phyloP scores from a whole-genome alignment of 768 basidiomycete species.

The Trichaptum fuscoviolaceum region DNA sequence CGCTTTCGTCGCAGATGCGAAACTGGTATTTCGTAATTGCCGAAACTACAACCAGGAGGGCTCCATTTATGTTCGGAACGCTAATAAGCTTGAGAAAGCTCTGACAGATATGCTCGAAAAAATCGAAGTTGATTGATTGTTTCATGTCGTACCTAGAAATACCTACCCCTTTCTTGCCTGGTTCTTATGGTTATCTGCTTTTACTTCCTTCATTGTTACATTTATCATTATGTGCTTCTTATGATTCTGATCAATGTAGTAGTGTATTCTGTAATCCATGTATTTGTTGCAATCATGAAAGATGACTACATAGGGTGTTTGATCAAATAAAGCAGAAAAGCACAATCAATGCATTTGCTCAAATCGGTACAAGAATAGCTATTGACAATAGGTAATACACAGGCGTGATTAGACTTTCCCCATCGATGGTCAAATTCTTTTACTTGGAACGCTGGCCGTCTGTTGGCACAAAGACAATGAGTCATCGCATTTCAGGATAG shows the following conservation, averaged over 20 bases:
- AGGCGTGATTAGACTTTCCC: background rate
- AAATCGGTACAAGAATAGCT: background rate
- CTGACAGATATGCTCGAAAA: constrained; percentile 49
- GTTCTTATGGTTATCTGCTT: background rate
- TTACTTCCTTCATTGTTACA: background rate
- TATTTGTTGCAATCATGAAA: background rate
- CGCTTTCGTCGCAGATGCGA: constrained; percentile 72
- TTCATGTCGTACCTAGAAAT: background rate
- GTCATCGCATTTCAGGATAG: background rate
- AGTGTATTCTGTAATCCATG: background rate
- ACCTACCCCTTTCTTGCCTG: background rate
- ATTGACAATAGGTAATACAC: background rate
- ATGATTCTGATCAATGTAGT: background rate
- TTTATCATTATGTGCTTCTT: background rate
- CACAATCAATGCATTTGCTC: background rate
- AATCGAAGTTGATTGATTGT: background rate
- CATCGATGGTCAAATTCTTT: background rate
- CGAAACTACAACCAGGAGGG: constrained; percentile 79
- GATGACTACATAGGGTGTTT: background rate
- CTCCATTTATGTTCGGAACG: constrained; percentile 78
- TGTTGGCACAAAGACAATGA: constrained; percentile 19
- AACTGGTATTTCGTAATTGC: constrained; percentile 88
- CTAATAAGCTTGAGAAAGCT: constrained; percentile 76
- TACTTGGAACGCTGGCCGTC: constrained; percentile 46
- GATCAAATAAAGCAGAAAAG: background rate